phyloP scores from a whole-genome alignment of 257 asterid genomes.

The Plantago elongata region DNA sequence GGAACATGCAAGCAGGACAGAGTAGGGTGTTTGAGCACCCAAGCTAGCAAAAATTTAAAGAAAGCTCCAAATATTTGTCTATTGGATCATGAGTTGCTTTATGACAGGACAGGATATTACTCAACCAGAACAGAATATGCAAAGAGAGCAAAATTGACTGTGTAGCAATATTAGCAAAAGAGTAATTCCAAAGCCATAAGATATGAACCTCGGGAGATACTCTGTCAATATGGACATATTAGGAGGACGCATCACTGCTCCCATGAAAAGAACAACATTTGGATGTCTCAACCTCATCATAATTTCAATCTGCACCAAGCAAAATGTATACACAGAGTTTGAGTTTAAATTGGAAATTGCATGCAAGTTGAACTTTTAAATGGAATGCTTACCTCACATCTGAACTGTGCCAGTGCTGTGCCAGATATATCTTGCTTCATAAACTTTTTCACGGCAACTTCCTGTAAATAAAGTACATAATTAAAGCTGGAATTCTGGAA shows the following conservation, averaged over 20 bases:
- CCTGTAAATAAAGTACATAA: conserved; percentile 43
- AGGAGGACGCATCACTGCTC: conserved; percentile 93
- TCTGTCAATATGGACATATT: conserved; percentile 93
- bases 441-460: conserved; percentile 95
- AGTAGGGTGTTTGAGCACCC: too few relatives aligned
- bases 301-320: conserved; percentile 64
- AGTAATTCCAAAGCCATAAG: neutral
- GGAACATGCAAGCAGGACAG: too few relatives aligned
- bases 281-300: conserved; percentile 98
- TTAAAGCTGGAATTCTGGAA: conserved; percentile 4
- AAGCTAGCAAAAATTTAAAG: too few relatives aligned
- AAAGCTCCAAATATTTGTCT: too few relatives aligned
- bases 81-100: too few relatives aligned
- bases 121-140: too few relatives aligned
- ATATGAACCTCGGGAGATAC: conserved; percentile 80
- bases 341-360: conserved; percentile 1
- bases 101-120: too few relatives aligned
- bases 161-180: conserved; percentile 8
- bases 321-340: conserved; percentile 16
- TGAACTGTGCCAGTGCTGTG: conserved; percentile 81
- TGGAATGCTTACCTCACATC: conserved; percentile 65
- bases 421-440: conserved; percentile 97
- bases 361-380: neutral
- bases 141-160: conserved; percentile 2
- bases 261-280: conserved; percentile 96